Base-by-base conservation (phyloP, 2,329 filamentous ascomycete genomes). In the Fusarium sp. region DNA sequence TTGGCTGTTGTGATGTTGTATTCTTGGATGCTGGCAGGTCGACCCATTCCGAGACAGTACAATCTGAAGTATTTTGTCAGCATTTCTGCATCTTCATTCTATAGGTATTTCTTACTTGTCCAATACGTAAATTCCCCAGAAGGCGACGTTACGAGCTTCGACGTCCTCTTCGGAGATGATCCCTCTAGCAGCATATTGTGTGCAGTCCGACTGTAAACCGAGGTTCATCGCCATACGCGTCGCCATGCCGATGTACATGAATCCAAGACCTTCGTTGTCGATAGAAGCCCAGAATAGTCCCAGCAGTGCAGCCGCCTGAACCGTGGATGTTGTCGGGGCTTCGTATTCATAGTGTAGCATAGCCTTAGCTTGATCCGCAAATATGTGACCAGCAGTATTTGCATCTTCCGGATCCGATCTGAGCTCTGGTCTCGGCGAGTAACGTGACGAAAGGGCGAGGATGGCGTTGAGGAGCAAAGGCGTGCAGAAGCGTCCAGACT, bases 191-290 rank as follows among this genome's bases (percentile, higher is more conserved):
- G 46, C 46, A 2, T 51, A 51, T n/a, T 51, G 46, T 14, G 79
- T 13, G 77, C 80, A 27, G 76, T 67, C 64, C 1, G 46, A 54
- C 33, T 67, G 65, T 18, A 67, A 31, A 11, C 65, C 65, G 6
- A 67, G 36, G 18, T 67, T 67, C 44, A 61, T 54, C 3, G 65
- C 65, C 65, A 67, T 67, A 4, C 65, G 36, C 4, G 62, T 51
- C 9, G 65, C 58, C 51, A 65, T 61, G 27, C 65, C 65, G 10
- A 50, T 50, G 25, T 50, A 50, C 44, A 50, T 50, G 10, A 50
- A 50, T 5, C 44, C 44, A 13, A 50, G 44, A 18, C 44, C 44
- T 2, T 50, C 44, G 9, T 50, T 50, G n/a, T 50, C 44, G n/a
- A 50, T 50, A 8, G 44, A 50, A 4, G 44, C 44, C 44, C 44